A percentile compares a stretch with the other conserved stretches of the same genome.
phyloP scores from a whole-genome alignment of 768 basidiomycete species.

The Mycena kentingensis region DNA sequence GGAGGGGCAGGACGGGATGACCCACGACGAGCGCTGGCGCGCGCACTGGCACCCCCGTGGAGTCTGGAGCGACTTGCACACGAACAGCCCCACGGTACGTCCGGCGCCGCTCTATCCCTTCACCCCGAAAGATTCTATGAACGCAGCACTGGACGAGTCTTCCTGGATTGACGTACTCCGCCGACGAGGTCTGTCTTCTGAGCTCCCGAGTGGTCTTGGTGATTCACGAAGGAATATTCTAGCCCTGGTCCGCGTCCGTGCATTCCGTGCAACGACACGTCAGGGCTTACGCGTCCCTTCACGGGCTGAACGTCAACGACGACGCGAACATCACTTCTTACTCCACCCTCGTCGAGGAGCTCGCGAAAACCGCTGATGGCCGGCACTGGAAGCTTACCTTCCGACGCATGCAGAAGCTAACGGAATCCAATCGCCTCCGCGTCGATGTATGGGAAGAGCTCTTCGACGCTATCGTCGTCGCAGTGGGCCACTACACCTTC shows the following conservation, averaged over 20 bases:
- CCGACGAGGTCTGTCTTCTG: slow-evolving; percentile 12
- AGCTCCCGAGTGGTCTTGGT: background rate
- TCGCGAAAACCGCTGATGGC: slow-evolving; percentile 29
- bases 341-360: slow-evolving; percentile 40
- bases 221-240: background rate
- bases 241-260: slow-evolving; percentile 21
- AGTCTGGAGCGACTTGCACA: slow-evolving; percentile 21
- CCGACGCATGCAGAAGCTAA: slow-evolving; percentile 17
- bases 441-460: slow-evolving; percentile 29
- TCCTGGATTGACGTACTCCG: slow-evolving; percentile 15
- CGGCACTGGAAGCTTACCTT: slow-evolving; percentile 25
- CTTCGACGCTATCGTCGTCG: slow-evolving; percentile 38
- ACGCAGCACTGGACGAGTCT: slow-evolving; percentile 8
- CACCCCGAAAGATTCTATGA: background rate
- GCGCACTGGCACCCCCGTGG: slow-evolving; percentile 25
- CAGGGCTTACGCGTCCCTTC: slow-evolving; percentile 33
- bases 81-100: slow-evolving; percentile 21
- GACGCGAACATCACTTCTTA: slow-evolving; percentile 25
- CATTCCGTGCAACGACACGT: slow-evolving; percentile 28
- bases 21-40: slow-evolving; percentile 18
- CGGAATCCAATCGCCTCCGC: slow-evolving; percentile 17
- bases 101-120: background rate
- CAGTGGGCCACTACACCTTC: slow-evolving; percentile 30
- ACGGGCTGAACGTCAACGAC: slow-evolving; percentile 34
- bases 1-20: slow-evolving; percentile 19